Evolutionary conservation across 352 stramenopile genomes (phyloP), one percentile per base, ranked within the genome.

Genomic region (Globisporangium camurandrum): DNA sequence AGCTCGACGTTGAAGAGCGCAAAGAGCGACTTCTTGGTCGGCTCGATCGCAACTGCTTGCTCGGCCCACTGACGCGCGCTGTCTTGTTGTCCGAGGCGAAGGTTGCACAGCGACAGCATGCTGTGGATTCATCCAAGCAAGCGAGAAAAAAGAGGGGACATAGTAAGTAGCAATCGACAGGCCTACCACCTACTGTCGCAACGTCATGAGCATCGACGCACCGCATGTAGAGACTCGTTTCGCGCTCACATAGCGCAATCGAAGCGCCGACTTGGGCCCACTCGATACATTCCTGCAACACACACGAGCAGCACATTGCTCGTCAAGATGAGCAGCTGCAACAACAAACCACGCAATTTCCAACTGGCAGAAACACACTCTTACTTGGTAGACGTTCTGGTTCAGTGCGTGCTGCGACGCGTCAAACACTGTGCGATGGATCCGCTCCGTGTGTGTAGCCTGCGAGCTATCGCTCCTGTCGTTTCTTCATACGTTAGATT

Each of bases 11-110:
- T 68, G 40, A 90, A 80, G 23, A 80, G 19, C n/a, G 52, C 56
- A 48, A 84, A 75, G 0, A 88, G 34, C 8, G 75, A 91, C 46
- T 74, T 67, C 39, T 86, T 88, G 1, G 72, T 81, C 28, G 57
- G 43, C 24, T 88, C 74, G n/a, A 43, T 39, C n/a, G 30, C 33
- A 36, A 70, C 55, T 36, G 80, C 80, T 51, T 82, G 62, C 27
- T 71, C 33, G 11, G 76, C 75, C 66, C 59, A 85, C 6, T 64
- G 51, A 4, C 52, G 40, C 24, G 71, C 76, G 44, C 68, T 61
- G 26, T 52, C 41, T 30, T 42, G 19, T 6, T 49, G 57, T 9
- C 58, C 61, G n/a, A 83, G 37, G 27, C 78, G 65, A 9, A 86
- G 49, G 22, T 40, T 66, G 27, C 61, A 67, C 37, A 63, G 47